A percentile compares a stretch with the other conserved stretches of the same genome.
These are phyloP conservation scores for Tolypocladium ophioglossoides DNA, from an alignment of 2,329 filamentous ascomycete species.

Conservation along the genomic window DNA sequence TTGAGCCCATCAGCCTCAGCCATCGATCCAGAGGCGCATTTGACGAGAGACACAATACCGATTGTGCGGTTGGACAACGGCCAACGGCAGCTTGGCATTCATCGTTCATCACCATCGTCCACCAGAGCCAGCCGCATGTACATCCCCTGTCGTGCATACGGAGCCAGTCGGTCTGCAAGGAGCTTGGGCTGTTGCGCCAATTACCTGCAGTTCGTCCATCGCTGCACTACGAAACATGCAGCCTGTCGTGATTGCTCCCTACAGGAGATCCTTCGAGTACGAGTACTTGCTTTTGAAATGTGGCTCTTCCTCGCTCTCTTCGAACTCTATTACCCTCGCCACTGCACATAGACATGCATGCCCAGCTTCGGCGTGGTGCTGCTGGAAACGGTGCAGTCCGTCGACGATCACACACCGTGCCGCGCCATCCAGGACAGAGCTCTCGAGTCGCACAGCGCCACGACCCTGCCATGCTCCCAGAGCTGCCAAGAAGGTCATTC, in stretches of 20 bases:
- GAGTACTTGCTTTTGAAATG: too few species aligned
- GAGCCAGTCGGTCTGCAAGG: not conserved
- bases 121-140: not conserved
- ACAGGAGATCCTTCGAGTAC: not conserved
- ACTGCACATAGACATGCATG: not conserved
- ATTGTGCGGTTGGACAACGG: not conserved
- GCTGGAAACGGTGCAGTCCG: not conserved
- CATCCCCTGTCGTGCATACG: not conserved
- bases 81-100: not conserved
- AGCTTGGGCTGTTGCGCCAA: not conserved
- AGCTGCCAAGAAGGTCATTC: not conserved
- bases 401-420: not conserved
- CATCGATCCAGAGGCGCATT: not conserved
- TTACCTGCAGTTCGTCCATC: not conserved
- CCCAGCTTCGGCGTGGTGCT: not conserved
- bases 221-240: not conserved
- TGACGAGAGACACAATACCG: not conserved
- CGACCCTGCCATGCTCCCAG: not conserved
- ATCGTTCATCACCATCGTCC: not conserved
- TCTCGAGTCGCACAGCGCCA: not conserved
- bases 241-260: not conserved
- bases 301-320: not conserved
- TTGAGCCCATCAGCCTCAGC: not conserved
- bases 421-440: not conserved
- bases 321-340: not conserved